Evolutionary conservation across 441 rosid species (phyloP).

Genomic region (Populus tomentosa): DNA sequence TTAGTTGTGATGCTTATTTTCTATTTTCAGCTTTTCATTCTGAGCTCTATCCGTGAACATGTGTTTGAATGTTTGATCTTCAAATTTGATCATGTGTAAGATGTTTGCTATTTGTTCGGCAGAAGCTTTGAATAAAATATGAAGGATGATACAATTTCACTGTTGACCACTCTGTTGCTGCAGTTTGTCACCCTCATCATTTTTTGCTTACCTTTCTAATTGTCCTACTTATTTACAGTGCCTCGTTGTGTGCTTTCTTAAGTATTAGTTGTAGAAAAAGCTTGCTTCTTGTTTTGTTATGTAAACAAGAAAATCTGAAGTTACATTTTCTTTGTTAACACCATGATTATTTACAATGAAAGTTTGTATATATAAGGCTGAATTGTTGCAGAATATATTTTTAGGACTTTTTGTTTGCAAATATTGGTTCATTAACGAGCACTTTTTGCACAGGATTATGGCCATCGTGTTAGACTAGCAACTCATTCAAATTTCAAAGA

Average conservation of each 20-base stretch:
- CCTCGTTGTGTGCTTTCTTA: not conserved
- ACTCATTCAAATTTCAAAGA: constrained; percentile 98
- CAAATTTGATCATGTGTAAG: not conserved
- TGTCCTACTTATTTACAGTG: not conserved
- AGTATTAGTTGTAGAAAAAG: not conserved
- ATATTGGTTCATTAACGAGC: constrained; percentile 8
- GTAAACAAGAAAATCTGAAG: not conserved
- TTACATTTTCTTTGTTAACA: not conserved
- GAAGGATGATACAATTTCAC: not conserved
- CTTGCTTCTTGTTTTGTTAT: not conserved
- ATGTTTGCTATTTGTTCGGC: not conserved
- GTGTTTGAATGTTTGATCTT: constrained; percentile 3
- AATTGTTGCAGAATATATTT: too few relatives aligned
- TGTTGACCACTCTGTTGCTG: not conserved
- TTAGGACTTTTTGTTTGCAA: not conserved
- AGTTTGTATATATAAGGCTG: not conserved
- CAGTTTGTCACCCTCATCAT: not conserved
- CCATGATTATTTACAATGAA: not conserved
- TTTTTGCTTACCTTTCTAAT: not conserved
- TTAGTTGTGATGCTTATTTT: constrained; percentile 9
- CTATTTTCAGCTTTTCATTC: not conserved
- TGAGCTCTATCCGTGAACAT: not conserved
- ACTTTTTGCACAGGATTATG: constrained; percentile 76
- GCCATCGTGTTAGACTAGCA: constrained; percentile 98
- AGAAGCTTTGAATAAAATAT: not conserved